Evolutionary conservation across 169 alveolate species (phyloP), one percentile per base, ranked within the genome.

Genomic region (Plasmodium inui): DNA sequence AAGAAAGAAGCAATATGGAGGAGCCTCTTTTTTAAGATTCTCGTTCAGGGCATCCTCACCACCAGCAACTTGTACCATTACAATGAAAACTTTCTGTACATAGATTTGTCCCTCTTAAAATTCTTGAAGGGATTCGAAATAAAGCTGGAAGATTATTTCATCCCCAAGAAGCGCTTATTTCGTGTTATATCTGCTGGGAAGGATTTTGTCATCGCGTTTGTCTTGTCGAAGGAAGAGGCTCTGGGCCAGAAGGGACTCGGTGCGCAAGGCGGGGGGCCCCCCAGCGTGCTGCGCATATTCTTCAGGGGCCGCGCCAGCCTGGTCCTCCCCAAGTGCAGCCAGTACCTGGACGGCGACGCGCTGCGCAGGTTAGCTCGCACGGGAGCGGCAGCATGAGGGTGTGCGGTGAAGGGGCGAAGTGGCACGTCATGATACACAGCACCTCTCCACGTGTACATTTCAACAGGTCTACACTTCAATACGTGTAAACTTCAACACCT

Each of bases 11-110:
- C 50, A 7, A 76, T 86, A 10, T 34, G 7, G 17, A 50, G 41
- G 41, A 46, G 6, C 14, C 46, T 86, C 22, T 86, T 74, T 86
- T 86, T 86, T 30, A 26, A 34, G n/a, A 37, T 86, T 17, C 37
- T 86, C 28, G 80, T 86, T 46, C 82, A 86, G 19, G n/a, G 81
- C 67, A 76, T 86, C 19, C 70, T 86, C 14, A 53, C 93, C 1
- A 86, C 93, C 41, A 86, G 93, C 28, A 86, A 86, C 17, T 50
- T 86, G 34, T 86, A 86, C 80, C 84, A 55, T 46, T 86, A 86
- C 37, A 86, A 86, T 78, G 93, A 86, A 19, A 28, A 86, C 80
- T 74, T 30, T 34, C 17, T 76, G 12, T 22, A 50, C 19, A 50
- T 86, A 14, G 93, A 86, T 70, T 26, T 86, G 19, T 76, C 82